Percentiles rank a stretch among this genome's conserved stretches.
phyloP scores from a whole-genome alignment of 106 monocot genomes.

The Acorus gramineus region DNA sequence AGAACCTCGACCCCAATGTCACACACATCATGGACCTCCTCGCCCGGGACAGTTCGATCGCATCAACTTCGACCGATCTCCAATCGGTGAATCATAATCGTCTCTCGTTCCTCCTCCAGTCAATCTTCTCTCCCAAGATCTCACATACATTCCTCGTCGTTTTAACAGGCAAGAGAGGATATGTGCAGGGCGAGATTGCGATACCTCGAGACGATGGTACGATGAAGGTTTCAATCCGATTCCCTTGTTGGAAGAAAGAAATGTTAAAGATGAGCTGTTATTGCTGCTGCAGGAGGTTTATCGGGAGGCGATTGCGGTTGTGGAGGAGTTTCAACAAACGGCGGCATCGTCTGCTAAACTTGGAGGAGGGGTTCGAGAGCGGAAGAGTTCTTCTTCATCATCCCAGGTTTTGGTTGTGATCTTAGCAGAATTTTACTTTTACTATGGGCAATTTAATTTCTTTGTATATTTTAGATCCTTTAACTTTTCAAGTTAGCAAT shows the following conservation, averaged over 20 bases:
- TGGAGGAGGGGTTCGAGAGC: slow-evolving; percentile 41
- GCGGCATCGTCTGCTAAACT: slow-evolving; percentile 14
- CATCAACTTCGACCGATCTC: too few species aligned
- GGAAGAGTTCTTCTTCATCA: slow-evolving; percentile 35
- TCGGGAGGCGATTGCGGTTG: slow-evolving; percentile 57
- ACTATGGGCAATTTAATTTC: neutral
- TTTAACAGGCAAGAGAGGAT: slow-evolving; percentile 96
- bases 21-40: too few species aligned
- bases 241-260: too few species aligned
- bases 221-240: neutral
- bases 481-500: neutral
- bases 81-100: too few species aligned
- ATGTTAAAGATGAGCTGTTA: slow-evolving; percentile 7
- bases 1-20: too few species aligned
- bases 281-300: slow-evolving; percentile 45
- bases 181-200: slow-evolving; percentile 67
- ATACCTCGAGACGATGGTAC: slow-evolving; percentile 83
- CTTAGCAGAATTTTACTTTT: neutral
- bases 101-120: too few species aligned
- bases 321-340: slow-evolving; percentile 87
- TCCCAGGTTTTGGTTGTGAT: slow-evolving; percentile 38
- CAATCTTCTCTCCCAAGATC: too few species aligned
- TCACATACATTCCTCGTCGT: too few species aligned
- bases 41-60: too few species aligned
- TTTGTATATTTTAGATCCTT: neutral